phyloP scores from a whole-genome alignment of 495 filamentous ascomycete species.

The Sordaria brevicollis region DNA sequence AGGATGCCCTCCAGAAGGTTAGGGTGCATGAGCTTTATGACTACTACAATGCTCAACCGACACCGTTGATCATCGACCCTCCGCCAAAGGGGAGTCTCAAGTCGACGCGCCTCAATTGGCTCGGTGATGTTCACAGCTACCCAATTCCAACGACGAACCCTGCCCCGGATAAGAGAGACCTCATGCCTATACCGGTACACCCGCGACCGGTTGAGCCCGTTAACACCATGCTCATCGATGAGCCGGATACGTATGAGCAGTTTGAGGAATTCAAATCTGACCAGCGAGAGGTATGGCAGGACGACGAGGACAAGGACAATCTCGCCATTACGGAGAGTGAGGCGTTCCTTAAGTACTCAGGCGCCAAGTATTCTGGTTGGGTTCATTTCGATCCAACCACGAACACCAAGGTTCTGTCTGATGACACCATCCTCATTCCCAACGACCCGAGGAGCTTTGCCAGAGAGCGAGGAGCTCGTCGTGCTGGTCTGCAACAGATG shows the following conservation, averaged over 20 bases:
- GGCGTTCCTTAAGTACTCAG: constrained; percentile 1
- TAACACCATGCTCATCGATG: constrained; percentile 7
- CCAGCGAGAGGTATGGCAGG: not conserved
- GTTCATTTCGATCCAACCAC: constrained; percentile 1
- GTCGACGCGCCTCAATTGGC: constrained; percentile 15
- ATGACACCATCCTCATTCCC: not conserved
- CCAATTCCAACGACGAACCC: constrained; percentile 2
- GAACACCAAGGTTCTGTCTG: constrained; percentile 4
- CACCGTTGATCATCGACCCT: constrained; percentile 2
- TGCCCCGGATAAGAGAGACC: not conserved
- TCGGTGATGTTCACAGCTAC: constrained; percentile 4
- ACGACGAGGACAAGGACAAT: not conserved
- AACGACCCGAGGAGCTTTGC: constrained; percentile 5
- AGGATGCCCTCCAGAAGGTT: constrained; percentile 13
- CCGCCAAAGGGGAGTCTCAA: constrained; percentile 3
- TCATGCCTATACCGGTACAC: constrained; percentile 1
- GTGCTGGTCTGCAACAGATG: constrained; percentile 29
- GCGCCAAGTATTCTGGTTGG: not conserved
- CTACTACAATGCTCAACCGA: constrained; percentile 9
- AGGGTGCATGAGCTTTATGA: constrained; percentile 18
- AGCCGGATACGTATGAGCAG: not conserved
- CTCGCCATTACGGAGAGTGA: constrained; percentile 5
- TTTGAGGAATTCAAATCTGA: not conserved
- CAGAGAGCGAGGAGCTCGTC: constrained; percentile 24
- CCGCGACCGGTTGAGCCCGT: constrained; percentile 2